Evolutionary conservation across 1,284 basidiomycete genomes (phyloP).

Genomic region (Inonotus hispidus): DNA sequence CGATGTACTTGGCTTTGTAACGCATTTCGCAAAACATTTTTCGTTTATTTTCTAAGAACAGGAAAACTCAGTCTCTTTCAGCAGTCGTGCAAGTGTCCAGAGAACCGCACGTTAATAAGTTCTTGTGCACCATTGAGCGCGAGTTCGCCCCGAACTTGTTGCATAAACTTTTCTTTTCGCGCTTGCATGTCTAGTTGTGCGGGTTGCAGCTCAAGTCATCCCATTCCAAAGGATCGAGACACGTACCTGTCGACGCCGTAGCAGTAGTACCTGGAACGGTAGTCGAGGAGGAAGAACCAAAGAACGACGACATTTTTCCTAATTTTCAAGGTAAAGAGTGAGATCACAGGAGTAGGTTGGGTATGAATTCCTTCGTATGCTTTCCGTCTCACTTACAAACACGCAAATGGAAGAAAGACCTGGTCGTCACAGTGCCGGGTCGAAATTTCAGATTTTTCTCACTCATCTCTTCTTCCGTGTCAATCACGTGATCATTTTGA

Average conservation of each 20-base stretch:
- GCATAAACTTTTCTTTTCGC: constrained; percentile 69
- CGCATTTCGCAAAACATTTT: constrained; percentile 71
- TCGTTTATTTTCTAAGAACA: constrained; percentile 63
- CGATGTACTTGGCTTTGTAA: constrained; percentile 70
- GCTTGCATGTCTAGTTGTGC: constrained; percentile 25
- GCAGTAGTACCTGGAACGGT: constrained; percentile 1
- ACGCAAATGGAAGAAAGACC: not conserved
- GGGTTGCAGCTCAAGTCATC: not conserved
- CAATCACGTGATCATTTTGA: not conserved
- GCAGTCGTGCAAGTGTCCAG: not conserved
- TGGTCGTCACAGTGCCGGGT: not conserved
- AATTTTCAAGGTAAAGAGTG: not conserved
- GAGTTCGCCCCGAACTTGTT: constrained; percentile 63
- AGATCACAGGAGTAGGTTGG: not conserved
- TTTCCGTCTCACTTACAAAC: not conserved
- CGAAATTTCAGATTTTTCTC: not conserved
- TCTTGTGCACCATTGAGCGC: constrained; percentile 75
- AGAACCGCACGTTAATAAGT: constrained; percentile 63
- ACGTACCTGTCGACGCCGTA: not conserved
- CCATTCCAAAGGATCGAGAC: not conserved
- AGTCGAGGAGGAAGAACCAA: not conserved
- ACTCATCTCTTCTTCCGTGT: too few relatives aligned
- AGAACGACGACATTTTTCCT: not conserved
- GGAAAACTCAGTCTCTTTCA: not conserved
- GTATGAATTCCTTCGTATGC: not conserved